Percentiles rank a stretch among this genome's conserved stretches.
Conservation (phyloP, 495 filamentous ascomycete genomes). For the Aspergillus diversus region DNA sequence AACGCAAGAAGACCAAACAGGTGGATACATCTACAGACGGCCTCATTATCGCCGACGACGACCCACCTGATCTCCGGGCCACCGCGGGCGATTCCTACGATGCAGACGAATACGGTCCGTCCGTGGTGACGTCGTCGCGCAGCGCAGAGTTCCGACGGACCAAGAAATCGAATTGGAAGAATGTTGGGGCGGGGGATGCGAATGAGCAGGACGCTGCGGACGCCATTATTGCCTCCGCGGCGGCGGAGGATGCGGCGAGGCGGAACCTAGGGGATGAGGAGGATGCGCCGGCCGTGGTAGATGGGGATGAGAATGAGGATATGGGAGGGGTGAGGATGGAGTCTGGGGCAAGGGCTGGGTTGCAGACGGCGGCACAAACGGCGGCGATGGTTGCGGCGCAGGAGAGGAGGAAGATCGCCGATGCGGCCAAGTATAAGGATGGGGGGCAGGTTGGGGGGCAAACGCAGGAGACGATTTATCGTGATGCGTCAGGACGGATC, state of each 20-base stretch:
- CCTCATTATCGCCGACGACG: constrained; percentile 91
- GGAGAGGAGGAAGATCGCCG: constrained; percentile 52
- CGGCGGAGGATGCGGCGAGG: constrained; percentile 59
- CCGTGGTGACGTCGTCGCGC: constrained; percentile 50
- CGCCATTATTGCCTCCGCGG: constrained; percentile 77
- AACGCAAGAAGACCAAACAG: constrained; percentile 84
- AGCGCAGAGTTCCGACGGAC: constrained; percentile 74
- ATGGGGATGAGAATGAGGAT: constrained; percentile 29
- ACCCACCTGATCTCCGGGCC: constrained; percentile 71
- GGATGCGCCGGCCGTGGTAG: constrained; percentile 46
- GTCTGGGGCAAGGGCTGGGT: constrained; percentile 80
- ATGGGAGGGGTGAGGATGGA: constrained; percentile 61
- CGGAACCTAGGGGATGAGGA: constrained; percentile 48
- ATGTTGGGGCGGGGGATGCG: constrained; percentile 51
- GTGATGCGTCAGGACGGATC: constrained; percentile 88
- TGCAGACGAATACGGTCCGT: constrained; percentile 46
- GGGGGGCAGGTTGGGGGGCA: constrained; percentile 25
- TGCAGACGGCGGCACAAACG: constrained; percentile 79
- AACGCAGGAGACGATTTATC: constrained; percentile 81
- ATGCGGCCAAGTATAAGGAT: constrained; percentile 44
- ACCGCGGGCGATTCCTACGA: constrained; percentile 44
- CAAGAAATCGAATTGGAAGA: constrained; percentile 81
- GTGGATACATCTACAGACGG: constrained; percentile 56
- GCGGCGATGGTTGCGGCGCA: constrained; percentile 79
- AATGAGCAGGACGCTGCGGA: constrained; percentile 71